phyloP scores from a whole-genome alignment of 2,329 filamentous ascomycete species.

The Ceratocystis harringtonii region DNA sequence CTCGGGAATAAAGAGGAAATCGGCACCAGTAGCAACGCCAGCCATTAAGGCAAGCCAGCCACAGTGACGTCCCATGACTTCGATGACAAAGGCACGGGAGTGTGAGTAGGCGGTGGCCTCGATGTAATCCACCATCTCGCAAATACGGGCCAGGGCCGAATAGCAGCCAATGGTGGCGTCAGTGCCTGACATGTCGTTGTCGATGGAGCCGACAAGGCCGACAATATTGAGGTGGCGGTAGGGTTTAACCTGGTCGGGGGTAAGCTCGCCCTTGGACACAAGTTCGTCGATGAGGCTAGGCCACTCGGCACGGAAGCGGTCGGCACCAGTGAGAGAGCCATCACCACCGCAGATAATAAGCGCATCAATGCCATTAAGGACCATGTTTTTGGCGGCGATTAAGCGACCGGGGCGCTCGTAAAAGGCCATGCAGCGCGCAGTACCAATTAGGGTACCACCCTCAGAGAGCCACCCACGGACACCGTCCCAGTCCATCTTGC shows the following conservation, averaged over 20 bases:
- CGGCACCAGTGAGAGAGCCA: conserved; percentile 86
- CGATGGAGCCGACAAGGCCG: conserved; percentile 88
- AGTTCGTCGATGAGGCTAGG: conserved; percentile 75
- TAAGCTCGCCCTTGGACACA: conserved; percentile 57
- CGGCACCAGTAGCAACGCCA: conserved; percentile 83
- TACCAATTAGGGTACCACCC: conserved; percentile 90
- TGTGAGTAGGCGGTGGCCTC: conserved; percentile 91
- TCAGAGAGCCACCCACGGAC: conserved; percentile 89
- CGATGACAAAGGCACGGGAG: conserved; percentile 90
- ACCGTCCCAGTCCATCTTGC: conserved; percentile 78
- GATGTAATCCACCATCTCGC: conserved; percentile 91
- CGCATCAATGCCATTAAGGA: conserved; percentile 83
- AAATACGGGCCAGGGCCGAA: conserved; percentile 82
- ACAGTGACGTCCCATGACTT: conserved; percentile 97
- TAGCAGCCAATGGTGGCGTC: conserved; percentile 97
- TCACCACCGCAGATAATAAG: conserved; percentile 95
- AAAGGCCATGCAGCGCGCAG: conserved; percentile 83
- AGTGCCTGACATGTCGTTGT: conserved; percentile 94
- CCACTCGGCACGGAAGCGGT: conserved; percentile 88
- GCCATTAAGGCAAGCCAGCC: conserved; percentile 96
- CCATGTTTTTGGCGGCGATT: conserved; percentile 83
- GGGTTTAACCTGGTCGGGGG: conserved; percentile 52
- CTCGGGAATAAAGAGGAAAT: conserved; percentile 95
- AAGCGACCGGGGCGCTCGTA: conserved; percentile 75
- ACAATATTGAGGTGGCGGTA: conserved; percentile 90